Evolutionary conservation across 345 rosid genomes (phyloP).

Genomic region (Populus nigra): DNA sequence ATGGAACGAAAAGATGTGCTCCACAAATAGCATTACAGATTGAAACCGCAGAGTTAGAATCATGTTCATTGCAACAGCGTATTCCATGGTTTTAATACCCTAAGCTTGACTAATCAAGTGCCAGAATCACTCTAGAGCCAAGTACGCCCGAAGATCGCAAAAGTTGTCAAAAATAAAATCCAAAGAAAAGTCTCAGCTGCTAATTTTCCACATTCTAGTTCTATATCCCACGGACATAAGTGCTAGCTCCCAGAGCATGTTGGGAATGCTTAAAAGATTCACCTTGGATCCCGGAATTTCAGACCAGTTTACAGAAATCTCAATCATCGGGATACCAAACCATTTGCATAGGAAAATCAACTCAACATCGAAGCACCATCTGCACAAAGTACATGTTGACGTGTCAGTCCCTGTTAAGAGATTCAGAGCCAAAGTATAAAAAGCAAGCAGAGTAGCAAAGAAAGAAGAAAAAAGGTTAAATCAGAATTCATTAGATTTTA

Average conservation of each 20-base stretch:
- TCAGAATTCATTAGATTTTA: not conserved
- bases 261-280: constrained; percentile 80
- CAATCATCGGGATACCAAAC: constrained; percentile 65
- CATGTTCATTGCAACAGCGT: not conserved
- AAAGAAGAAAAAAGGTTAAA: not conserved
- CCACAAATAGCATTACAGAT: not conserved
- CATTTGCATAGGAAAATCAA: constrained; percentile 83
- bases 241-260: constrained; percentile 96
- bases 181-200: constrained; percentile 23
- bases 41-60: not conserved
- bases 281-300: constrained; percentile 98
- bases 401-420: not conserved
- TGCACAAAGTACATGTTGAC: constrained; percentile 27
- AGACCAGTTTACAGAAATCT: constrained; percentile 90
- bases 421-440: not conserved
- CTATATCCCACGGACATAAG: constrained; percentile 90
- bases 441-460: not conserved
- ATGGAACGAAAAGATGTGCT: not conserved
- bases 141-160: not conserved
- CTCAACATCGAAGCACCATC: constrained; percentile 99
- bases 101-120: constrained; percentile 4
- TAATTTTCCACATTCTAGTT: constrained; percentile 72
- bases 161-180: not conserved
- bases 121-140: not conserved
- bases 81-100: not conserved